A percentile compares a stretch with the other conserved stretches of the same genome.
Evolutionary conservation across 768 basidiomycete genomes (phyloP).

Genomic region (Pleurotus ostreatus): DNA sequence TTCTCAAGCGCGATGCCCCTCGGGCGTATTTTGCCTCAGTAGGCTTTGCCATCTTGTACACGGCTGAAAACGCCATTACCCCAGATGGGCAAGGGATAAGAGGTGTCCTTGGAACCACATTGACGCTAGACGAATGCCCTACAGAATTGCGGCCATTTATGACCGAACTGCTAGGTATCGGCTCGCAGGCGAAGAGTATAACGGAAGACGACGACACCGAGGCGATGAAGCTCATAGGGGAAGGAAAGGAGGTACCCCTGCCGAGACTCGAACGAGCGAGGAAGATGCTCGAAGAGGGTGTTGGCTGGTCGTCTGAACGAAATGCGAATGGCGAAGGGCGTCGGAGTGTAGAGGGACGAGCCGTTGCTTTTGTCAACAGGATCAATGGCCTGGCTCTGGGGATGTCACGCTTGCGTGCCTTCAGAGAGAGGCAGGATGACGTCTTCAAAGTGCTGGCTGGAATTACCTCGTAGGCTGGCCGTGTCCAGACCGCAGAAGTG

Average conservation of each 20-base stretch:
- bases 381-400: slow-evolving; percentile 71
- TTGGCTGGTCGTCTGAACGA: slow-evolving; percentile 36
- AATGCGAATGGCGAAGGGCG: slow-evolving; percentile 26
- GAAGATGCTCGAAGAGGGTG: slow-evolving; percentile 54
- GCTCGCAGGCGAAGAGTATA: slow-evolving; percentile 42
- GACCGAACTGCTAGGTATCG: slow-evolving; percentile 55
- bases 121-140: slow-evolving; percentile 64
- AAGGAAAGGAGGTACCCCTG: slow-evolving; percentile 28
- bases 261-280: slow-evolving; percentile 59
- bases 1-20: slow-evolving; percentile 60
- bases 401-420: slow-evolving; percentile 68
- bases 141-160: slow-evolving; percentile 64
- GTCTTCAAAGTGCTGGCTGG: slow-evolving; percentile 68
- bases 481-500: too few relatives aligned
- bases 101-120: slow-evolving; percentile 52
- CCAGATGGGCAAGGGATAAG: slow-evolving; percentile 44
- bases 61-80: slow-evolving; percentile 49
- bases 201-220: slow-evolving; percentile 48
- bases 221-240: slow-evolving; percentile 40
- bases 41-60: slow-evolving; percentile 65
- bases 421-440: slow-evolving; percentile 64
- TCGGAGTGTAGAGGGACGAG: slow-evolving; percentile 57
- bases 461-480: slow-evolving; percentile 24
- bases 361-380: slow-evolving; percentile 71
- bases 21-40: slow-evolving; percentile 81